A percentile compares a stretch with the other conserved stretches of the same genome.
phyloP scores from a whole-genome alignment of 352 stramenopile genomes.

The Phytopythium chamaehyphon region DNA sequence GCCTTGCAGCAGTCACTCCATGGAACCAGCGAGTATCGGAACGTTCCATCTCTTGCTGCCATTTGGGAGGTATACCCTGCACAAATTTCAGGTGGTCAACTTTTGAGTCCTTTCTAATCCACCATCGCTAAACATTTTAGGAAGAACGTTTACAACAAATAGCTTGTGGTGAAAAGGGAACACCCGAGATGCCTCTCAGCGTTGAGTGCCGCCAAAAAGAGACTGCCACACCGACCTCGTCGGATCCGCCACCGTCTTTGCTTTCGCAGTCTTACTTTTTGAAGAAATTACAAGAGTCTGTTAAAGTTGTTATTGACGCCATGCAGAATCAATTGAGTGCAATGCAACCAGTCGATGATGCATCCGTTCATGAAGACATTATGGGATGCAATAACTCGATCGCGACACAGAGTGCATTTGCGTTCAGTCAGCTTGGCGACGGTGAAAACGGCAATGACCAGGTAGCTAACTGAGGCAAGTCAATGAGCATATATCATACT shows the following conservation, averaged over 20 bases:
- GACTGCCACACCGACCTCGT: conserved; percentile 22
- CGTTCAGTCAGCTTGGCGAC: conserved; percentile 42
- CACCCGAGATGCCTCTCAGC: conserved; percentile 47
- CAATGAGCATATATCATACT: not conserved
- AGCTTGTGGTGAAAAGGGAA: conserved; percentile 43
- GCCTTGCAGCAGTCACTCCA: conserved; percentile 38
- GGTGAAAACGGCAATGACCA: conserved; percentile 14
- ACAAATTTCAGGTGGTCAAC: not conserved
- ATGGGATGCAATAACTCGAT: conserved; percentile 41
- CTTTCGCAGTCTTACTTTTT: conserved; percentile 82
- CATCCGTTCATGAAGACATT: conserved; percentile 16
- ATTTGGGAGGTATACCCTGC: conserved; percentile 66
- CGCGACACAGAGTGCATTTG: conserved; percentile 36
- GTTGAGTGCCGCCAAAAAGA: conserved; percentile 35
- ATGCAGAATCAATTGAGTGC: conserved; percentile 23
- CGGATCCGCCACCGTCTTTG: conserved; percentile 39
- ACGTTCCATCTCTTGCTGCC: conserved; percentile 73
- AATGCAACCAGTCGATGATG: conserved; percentile 7
- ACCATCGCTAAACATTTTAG: conserved; percentile 20
- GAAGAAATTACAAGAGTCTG: conserved; percentile 69
- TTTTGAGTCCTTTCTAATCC: not conserved
- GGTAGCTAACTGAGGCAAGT: conserved; percentile 11
- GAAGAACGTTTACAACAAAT: conserved; percentile 60
- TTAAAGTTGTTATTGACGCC: conserved; percentile 46
- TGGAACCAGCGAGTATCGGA: conserved; percentile 35